Evolutionary conservation across 495 filamentous ascomycete species (phyloP), one percentile per base, ranked within the genome.

Genomic region (Arthonia radiata): DNA sequence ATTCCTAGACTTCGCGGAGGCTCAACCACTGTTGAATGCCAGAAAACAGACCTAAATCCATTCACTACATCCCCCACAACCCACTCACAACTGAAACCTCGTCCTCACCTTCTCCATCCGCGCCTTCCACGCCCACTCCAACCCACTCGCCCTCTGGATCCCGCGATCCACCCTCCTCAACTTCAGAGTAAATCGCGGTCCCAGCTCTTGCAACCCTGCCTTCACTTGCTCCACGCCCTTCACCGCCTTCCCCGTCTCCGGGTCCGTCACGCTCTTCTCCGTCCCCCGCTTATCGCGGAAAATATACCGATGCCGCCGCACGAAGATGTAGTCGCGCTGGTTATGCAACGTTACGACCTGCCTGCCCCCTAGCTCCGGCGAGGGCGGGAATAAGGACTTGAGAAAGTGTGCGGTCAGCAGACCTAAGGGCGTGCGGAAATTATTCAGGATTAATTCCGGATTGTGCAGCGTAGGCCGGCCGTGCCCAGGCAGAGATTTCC

Each of bases 101-200:
- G 82, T 97, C 40, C 86, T 58, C 50, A 70, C 47, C 54, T 91
- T 93, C 55, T 97, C 86, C 71, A 82, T 81, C 46, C 63, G 61
- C 3, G 71, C 71, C 52, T 86, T 78, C 83, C 83, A 94, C 43
- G 86, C 64, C 82, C 86, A 94, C 42, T 83, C 76, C 42, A 80
- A 77, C 16, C 79, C 80, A 45, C 65, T 71, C 13, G 58, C 63
- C 31, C 69, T 54, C 32, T 82, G 79, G 24, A 97, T 68, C 1
- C 79, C 80, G 54, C 75, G 81, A 44, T 94, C 82, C 13, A 94
- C 70, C 41, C 86, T 65, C 29, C 89, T 64, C 33, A 97, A 50
- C 54, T 90, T 91, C 39, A 91, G 37, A 22, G 19, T 6, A 22
- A 22, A 22, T 22, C 19, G 19, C 19, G 19, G 19, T 22, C 19